Base-by-base conservation (phyloP, 2,329 filamentous ascomycete genomes). In the Alternaria sp. region DNA sequence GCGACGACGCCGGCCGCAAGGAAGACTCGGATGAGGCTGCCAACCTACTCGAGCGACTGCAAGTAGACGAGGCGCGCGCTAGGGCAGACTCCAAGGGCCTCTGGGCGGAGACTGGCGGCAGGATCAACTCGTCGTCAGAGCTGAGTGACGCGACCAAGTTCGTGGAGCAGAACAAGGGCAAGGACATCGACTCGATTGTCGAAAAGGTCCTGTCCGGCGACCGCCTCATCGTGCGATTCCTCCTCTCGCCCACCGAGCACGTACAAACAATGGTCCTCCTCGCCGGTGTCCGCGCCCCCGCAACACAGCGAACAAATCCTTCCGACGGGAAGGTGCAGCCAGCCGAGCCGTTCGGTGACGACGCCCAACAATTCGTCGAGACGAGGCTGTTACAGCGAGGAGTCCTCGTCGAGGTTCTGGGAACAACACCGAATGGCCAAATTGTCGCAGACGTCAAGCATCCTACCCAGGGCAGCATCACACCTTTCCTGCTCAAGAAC, bases 151-250 rank as follows among this genome's bases (percentile, higher is more conserved):
- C 92, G 12, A 89, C 92, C 73, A 82, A 82, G 45, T 93, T 99
- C 77, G 85, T 94, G 51, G 90, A 93, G 49, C 84, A 92, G 71
- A 92, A 92, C 87, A 97, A 97, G 84, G 93, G 92, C 70, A 89
- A 94, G 82, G 88, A 89, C 7, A 86, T 99, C 18, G 91, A 97
- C 68, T 80, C 81, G 44, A 87, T 98, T 60, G 89, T 99, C 53
- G 96, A 99, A 85, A 90, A 93, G 73, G 92, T 99, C 47, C 86
- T 98, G 63, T 94, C 92, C 66, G 96, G 95, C 65, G 96, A 99
- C 81, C 91, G 96, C 65, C 85, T 97, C 71, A 90, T 97, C 64
- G 87, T 95, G 58, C 90, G 96, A 60, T 85, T 99, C 60, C 81
- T 97, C 63, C 83, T 96, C 44, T 89, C 90, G 3, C 92, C 95